A percentile compares a stretch with the other conserved stretches of the same genome.
Evolutionary conservation across 2,329 filamentous ascomycete species (phyloP).

Genomic region (Didymella arachidicola): DNA sequence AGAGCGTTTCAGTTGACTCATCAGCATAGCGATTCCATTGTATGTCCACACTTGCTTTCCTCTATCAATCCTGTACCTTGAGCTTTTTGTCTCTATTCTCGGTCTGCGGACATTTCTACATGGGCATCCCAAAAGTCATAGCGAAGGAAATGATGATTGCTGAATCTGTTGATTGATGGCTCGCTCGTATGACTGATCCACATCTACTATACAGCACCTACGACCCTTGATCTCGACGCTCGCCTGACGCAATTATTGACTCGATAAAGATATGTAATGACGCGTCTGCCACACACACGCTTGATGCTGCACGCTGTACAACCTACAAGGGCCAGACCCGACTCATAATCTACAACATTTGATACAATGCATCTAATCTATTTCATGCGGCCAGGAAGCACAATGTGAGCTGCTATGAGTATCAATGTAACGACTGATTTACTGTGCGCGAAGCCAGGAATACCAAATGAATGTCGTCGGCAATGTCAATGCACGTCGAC

Average conservation of each 20-base stretch:
- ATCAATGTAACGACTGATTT: not conserved
- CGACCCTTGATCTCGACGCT: not conserved
- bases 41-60: not conserved
- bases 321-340: not conserved
- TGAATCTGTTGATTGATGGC: not conserved
- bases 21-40: conserved; percentile 10
- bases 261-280: not conserved
- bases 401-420: conserved; percentile 1
- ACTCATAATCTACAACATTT: not conserved
- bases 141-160: not conserved
- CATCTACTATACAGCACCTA: not conserved
- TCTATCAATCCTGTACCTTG: not conserved
- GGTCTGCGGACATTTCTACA: not conserved
- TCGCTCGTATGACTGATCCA: not conserved
- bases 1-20: conserved; percentile 1
- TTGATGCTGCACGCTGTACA: not conserved
- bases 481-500: not conserved
- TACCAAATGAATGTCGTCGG: conserved; percentile 9
- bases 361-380: not conserved
- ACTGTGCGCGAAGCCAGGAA: not conserved
- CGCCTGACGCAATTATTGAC: not conserved
- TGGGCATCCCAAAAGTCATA: not conserved
- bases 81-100: not conserved
- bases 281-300: not conserved
- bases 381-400: not conserved